A percentile compares a stretch with the other conserved stretches of the same genome.
These are phyloP conservation scores for Saposhnikovia divaricata DNA, from an alignment of 129 eudicot genomes.

Conservation along the genomic window DNA sequence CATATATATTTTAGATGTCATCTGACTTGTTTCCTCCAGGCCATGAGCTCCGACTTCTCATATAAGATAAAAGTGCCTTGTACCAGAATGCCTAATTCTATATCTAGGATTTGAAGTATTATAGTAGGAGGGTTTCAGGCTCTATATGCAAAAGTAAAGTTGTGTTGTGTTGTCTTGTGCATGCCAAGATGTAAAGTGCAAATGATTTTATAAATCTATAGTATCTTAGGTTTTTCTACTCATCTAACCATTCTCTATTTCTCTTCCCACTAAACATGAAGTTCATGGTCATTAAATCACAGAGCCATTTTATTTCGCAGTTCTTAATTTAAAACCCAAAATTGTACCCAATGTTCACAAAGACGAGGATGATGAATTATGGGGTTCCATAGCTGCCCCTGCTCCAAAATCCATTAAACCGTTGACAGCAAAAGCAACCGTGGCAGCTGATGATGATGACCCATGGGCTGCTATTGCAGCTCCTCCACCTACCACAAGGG, in stretches of 20 bases:
- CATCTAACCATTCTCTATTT: not conserved
- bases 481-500: constrained; percentile 79
- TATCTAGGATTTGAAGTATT: not conserved
- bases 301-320: constrained; percentile 21
- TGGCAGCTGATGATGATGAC: constrained; percentile 41
- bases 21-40: not conserved
- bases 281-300: not conserved
- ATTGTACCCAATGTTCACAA: constrained; percentile 40
- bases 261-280: not conserved
- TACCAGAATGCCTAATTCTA: not conserved
- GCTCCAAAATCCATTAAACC: constrained; percentile 56
- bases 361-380: constrained; percentile 61
- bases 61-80: not conserved
- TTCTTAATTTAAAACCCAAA: constrained; percentile 44
- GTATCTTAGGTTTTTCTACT: not conserved
- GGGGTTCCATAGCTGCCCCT: constrained; percentile 84
- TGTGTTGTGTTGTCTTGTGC: not conserved
- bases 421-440: constrained; percentile 28
- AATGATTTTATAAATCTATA: not conserved
- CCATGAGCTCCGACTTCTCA: not conserved
- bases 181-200: not conserved
- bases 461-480: constrained; percentile 98
- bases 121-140: not conserved
- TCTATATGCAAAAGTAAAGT: not conserved
- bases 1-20: not conserved